phyloP scores from a whole-genome alignment of 257 asterid species.

The Petunia secreta region DNA sequence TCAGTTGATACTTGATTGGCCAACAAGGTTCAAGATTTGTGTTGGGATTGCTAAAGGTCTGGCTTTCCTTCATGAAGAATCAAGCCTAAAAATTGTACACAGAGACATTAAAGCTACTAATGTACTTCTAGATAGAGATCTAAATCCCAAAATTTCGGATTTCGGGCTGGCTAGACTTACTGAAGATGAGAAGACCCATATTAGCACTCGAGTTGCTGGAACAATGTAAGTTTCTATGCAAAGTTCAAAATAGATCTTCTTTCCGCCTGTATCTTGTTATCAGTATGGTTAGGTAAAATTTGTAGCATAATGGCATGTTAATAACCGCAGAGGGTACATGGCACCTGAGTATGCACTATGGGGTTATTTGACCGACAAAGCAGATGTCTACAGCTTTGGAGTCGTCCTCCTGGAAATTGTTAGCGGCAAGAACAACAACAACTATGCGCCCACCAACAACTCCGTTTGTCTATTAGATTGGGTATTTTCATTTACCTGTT shows the following conservation, averaged over 20 bases:
- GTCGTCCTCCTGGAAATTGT: conserved; percentile 76
- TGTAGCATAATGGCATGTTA: background rate
- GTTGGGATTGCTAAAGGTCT: conserved; percentile 84
- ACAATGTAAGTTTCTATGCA: conserved; percentile 60
- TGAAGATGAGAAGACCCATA: conserved; percentile 80
- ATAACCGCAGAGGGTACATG: conserved; percentile 79
- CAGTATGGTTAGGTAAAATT: background rate
- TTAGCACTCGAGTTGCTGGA: conserved; percentile 91
- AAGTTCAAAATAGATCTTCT: background rate
- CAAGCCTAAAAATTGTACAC: conserved; percentile 82
- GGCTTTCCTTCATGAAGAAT: conserved; percentile 87
- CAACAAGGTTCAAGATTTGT: conserved; percentile 69
- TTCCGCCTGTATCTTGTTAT: conserved; percentile 8
- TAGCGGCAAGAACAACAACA: conserved; percentile 81
- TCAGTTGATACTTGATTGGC: conserved; percentile 77
- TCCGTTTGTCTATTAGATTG: conserved; percentile 83
- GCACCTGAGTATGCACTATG: conserved; percentile 92
- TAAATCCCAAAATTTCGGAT: conserved; percentile 85
- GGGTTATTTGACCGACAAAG: conserved; percentile 88
- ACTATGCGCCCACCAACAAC: conserved; percentile 63
- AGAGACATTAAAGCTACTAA: conserved; percentile 93
- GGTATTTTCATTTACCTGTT: conserved; percentile 45
- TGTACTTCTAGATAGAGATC: conserved; percentile 73
- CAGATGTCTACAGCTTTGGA: conserved; percentile 91
- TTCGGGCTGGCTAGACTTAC: conserved; percentile 88